Evolutionary conservation across 2,329 filamentous ascomycete genomes (phyloP).

Genomic region (Aspergillus ustus): DNA sequence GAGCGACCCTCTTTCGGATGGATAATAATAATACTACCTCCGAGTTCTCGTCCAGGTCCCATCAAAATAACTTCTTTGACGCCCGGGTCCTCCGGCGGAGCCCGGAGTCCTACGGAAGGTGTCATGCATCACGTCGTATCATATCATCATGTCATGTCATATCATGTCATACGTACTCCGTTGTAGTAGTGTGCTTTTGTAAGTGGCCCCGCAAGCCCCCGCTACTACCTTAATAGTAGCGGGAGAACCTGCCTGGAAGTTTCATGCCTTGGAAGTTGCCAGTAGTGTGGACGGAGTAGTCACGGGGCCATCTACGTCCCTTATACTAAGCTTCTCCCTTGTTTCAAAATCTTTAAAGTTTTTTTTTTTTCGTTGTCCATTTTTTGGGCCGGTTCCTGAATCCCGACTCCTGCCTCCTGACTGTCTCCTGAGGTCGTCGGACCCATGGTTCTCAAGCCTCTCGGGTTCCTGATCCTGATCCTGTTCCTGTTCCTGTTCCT

Average conservation of each 20-base stretch:
- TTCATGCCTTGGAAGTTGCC: background rate
- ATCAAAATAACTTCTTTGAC: background rate
- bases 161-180: too few relatives aligned
- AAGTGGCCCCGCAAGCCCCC: background rate
- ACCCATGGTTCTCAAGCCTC: too few relatives aligned
- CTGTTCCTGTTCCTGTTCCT: too few relatives aligned
- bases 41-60: too few relatives aligned
- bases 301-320: background rate
- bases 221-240: too few relatives aligned
- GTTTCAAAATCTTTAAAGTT: background rate
- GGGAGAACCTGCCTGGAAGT: background rate
- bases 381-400: background rate
- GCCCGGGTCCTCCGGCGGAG: background rate
- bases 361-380: too few relatives aligned
- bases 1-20: background rate
- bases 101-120: background rate
- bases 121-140: background rate
- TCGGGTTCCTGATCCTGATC: too few relatives aligned
- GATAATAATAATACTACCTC: too few relatives aligned
- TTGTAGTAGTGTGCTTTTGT: background rate
- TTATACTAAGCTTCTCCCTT: background rate
- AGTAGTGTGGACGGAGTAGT: background rate
- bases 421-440: too few relatives aligned
- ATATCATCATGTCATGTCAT: background rate
- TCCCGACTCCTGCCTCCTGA: background rate